Evolutionary conservation across 345 rosid genomes (phyloP).

Genomic region (Sisymbrium altissimum): DNA sequence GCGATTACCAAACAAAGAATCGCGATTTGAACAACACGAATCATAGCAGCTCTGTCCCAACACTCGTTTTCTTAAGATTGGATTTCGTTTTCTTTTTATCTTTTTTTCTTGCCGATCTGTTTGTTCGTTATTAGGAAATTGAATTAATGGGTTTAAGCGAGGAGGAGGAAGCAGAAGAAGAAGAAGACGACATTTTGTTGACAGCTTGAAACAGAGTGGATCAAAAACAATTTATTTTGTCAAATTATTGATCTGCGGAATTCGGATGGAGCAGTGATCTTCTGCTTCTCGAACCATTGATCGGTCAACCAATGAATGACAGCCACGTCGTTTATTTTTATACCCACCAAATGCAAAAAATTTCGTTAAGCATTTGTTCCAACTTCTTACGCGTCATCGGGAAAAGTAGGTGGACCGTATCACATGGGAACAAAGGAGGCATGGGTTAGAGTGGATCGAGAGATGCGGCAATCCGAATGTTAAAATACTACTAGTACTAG

Average conservation of each 20-base stretch:
- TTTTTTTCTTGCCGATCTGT: not conserved
- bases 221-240: not conserved
- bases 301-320: not conserved
- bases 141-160: conserved; percentile 37
- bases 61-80: not conserved
- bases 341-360: not conserved
- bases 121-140: not conserved
- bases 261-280: conserved; percentile 18
- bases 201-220: conserved; percentile 68
- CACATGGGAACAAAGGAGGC: conserved; percentile 31
- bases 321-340: not conserved
- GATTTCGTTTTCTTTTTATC: not conserved
- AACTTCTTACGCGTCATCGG: conserved; percentile 8
- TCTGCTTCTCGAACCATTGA: not conserved
- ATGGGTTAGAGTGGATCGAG: not conserved
- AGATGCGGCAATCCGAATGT: conserved; percentile 15
- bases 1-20: conserved; percentile 30
- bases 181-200: conserved; percentile 40
- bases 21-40: conserved; percentile 28
- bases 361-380: not conserved
- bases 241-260: conserved; percentile 45
- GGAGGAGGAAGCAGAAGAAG: conserved; percentile 13
- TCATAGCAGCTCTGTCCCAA: conserved; percentile 9
- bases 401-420: conserved; percentile 15
- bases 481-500: not conserved